Base-by-base conservation (phyloP, 2,329 filamentous ascomycete species). In the Scedosporium apiospermum region DNA sequence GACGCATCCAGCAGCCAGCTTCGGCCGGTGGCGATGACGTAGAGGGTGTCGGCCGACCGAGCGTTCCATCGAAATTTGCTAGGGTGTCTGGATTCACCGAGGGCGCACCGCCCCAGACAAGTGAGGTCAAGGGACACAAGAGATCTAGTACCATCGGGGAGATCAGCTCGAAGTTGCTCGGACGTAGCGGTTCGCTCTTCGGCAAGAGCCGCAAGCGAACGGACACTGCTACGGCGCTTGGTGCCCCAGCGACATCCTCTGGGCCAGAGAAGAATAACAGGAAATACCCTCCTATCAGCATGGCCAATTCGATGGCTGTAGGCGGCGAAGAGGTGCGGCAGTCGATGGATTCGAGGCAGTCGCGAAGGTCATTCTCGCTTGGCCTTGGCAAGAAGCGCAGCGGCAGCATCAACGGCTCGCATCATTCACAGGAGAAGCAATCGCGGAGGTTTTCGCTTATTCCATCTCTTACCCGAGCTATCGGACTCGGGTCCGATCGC, bases 261-360 rank as follows among this genome's bases (percentile, higher is more conserved):
- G 18, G 18, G 70, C 74, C 63, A 76, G 80, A 66, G 86, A 75
- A 90, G 72, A 87, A 87, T 65, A 77, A 83, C 61, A 87, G 85
- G 72, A 88, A 84, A 66, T 96, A 97, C 70, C 93, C 93, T 63
- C 93, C 93, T 3, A 89, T 93, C 58, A 96, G 92, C 77, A 96
- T 97, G 91, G 85, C 88, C 65, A 88, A 88, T 51, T 60, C 63
- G 16, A 65, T 63, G 64, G 10, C 61, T 16, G 57, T 65, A 18
- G 60, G 57, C 42, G 51, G 51, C 5, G 49, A 60, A 18, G 62
- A 65, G 65, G 80, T 85, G 1, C 80, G 89, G 58, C 78, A 80
- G 49, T 93, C 89, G 1, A 84, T 90, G 69, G 90, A 93, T 67
- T 92, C 88, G 3, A 79, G 79, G 65, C 76, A 76, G 18, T 85